Evolutionary conservation across 352 stramenopile genomes (phyloP).

Genomic region (Phytophthora nicotianae): DNA sequence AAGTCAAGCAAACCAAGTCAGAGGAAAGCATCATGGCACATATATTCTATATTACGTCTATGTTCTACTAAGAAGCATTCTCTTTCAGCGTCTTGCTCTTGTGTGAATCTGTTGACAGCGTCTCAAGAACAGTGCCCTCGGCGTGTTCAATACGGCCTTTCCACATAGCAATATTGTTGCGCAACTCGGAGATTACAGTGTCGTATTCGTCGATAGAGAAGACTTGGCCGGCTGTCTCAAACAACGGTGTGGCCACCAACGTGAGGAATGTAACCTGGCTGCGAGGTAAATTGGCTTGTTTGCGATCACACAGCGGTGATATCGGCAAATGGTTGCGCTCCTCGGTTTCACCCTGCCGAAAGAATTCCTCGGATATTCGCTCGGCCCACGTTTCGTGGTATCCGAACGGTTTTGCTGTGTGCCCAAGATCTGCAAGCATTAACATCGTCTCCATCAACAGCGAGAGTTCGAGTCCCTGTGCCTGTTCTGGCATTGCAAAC

Average conservation of each 20-base stretch:
- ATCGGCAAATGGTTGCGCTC: slow-evolving; percentile 56
- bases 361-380: slow-evolving; percentile 74
- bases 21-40: slow-evolving; percentile 17
- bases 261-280: slow-evolving; percentile 75
- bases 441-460: slow-evolving; percentile 78
- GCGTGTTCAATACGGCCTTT: slow-evolving; percentile 45
- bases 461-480: slow-evolving; percentile 54
- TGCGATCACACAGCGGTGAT: slow-evolving; percentile 64
- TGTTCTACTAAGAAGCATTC: neutral
- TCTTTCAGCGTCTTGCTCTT: slow-evolving; percentile 21
- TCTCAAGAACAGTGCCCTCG: slow-evolving; percentile 33
- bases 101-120: slow-evolving; percentile 35
- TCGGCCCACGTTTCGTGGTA: slow-evolving; percentile 69
- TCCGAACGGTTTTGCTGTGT: slow-evolving; percentile 67
- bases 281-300: slow-evolving; percentile 59
- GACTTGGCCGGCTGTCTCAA: slow-evolving; percentile 60
- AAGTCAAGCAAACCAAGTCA: slow-evolving; percentile 2
- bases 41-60: slow-evolving; percentile 20
- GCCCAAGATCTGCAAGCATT: slow-evolving; percentile 70
- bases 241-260: slow-evolving; percentile 64
- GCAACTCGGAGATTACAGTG: slow-evolving; percentile 52
- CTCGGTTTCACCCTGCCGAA: slow-evolving; percentile 66
- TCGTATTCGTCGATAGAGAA: slow-evolving; percentile 71
- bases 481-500: slow-evolving; percentile 57
- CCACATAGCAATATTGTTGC: slow-evolving; percentile 58